Evolutionary conservation across 768 basidiomycete genomes (phyloP).

Genomic region (Leccinellum rugosiceps): DNA sequence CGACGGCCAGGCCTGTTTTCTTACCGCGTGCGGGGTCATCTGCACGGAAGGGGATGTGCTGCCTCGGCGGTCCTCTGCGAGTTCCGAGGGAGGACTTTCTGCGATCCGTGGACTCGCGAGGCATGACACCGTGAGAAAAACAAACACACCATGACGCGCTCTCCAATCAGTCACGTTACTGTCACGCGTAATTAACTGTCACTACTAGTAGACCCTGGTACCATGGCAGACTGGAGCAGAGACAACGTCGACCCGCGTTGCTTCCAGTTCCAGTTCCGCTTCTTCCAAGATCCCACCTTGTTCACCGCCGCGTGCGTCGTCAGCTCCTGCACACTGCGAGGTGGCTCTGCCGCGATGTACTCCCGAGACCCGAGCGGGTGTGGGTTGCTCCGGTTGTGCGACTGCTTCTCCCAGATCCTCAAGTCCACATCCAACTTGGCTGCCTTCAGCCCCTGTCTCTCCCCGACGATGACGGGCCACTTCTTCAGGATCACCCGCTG

Average conservation of each 20-base stretch:
- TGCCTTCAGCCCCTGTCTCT: slow-evolving; percentile 38
- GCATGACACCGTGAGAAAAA: slow-evolving; percentile 29
- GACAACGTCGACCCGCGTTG: slow-evolving; percentile 4
- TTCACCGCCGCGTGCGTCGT: slow-evolving; percentile 10
- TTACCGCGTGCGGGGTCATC: slow-evolving; percentile 77
- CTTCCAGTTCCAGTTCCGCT: neutral
- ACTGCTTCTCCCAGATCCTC: slow-evolving; percentile 25
- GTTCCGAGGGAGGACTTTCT: slow-evolving; percentile 40
- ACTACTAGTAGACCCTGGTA: neutral
- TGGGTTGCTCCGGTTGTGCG: slow-evolving; percentile 41
- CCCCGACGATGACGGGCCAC: slow-evolving; percentile 47
- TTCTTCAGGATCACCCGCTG: slow-evolving; percentile 25
- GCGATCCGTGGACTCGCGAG: slow-evolving; percentile 23
- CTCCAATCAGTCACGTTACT: slow-evolving; percentile 21
- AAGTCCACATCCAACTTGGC: slow-evolving; percentile 34
- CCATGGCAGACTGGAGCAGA: slow-evolving; percentile 22
- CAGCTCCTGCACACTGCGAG: slow-evolving; percentile 19
- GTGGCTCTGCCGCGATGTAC: slow-evolving; percentile 39
- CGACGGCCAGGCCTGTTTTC: slow-evolving; percentile 73
- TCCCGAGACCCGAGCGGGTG: slow-evolving; percentile 47
- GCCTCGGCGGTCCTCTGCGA: slow-evolving; percentile 58
- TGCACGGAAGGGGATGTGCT: slow-evolving; percentile 74
- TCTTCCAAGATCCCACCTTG: slow-evolving; percentile 3
- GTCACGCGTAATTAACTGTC: slow-evolving; percentile 20
- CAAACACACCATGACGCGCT: slow-evolving; percentile 27